Evolutionary conservation across 257 asterid species (phyloP).

Genomic region (Anisodus tanguticus): DNA sequence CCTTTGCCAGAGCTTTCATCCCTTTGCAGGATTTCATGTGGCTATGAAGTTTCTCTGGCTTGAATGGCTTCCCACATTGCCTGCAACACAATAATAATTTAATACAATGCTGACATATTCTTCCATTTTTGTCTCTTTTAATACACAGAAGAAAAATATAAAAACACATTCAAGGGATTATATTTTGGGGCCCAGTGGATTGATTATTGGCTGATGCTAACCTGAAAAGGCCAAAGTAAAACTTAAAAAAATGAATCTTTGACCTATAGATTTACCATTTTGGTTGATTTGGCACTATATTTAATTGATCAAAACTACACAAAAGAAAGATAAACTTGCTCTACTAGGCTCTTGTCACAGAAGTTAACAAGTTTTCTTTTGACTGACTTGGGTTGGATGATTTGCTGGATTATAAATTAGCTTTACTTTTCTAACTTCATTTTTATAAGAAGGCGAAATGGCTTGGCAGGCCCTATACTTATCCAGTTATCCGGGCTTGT

Average conservation of each 20-base stretch:
- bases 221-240: not conserved
- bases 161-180: not conserved
- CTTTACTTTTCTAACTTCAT: no score
- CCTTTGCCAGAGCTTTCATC: constrained; percentile 57
- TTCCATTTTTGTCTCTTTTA: no score
- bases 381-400: not conserved
- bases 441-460: no score
- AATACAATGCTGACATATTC: not conserved
- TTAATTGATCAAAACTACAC: not conserved
- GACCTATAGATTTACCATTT: not conserved
- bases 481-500: no score
- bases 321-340: not conserved
- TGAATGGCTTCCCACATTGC: constrained; percentile 84
- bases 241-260: not conserved
- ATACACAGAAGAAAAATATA: not conserved
- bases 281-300: not conserved
- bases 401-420: not conserved
- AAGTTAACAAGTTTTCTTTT: not conserved
- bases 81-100: constrained; percentile 40
- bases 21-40: constrained; percentile 92
- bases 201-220: not conserved
- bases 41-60: constrained; percentile 77
- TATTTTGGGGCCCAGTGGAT: not conserved
- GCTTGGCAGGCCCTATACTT: no score
- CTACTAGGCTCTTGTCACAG: not conserved